Conservation (phyloP, 2,329 filamentous ascomycete genomes). For the Tolypocladium capitatum region DNA sequence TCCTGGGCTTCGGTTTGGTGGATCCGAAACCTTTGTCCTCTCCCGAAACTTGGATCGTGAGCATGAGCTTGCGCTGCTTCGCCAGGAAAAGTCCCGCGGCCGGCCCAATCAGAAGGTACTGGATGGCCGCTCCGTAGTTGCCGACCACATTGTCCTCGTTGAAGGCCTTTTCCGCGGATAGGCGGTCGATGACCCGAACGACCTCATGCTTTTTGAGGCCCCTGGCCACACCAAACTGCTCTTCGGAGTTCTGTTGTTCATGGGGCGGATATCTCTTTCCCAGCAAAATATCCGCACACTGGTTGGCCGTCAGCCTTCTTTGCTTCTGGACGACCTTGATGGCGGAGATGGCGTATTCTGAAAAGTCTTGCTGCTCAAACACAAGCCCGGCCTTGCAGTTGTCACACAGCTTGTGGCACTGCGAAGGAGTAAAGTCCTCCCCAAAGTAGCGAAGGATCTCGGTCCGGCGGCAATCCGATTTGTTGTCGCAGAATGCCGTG, state of each 20-base stretch:
- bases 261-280: conserved; percentile 52
- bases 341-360: conserved; percentile 56
- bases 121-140: conserved; percentile 51
- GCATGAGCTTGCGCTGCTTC: conserved; percentile 31
- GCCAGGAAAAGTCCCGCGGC: conserved; percentile 28
- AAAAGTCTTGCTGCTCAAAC: conserved; percentile 67
- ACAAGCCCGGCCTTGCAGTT: conserved; percentile 66
- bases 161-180: conserved; percentile 63
- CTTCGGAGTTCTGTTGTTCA: conserved; percentile 36
- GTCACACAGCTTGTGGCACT: conserved; percentile 71
- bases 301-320: conserved; percentile 54
- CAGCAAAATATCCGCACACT: conserved; percentile 74
- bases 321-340: conserved; percentile 54
- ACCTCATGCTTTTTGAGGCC: conserved; percentile 61
- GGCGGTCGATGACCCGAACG: conserved; percentile 68
- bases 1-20: conserved; percentile 18
- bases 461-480: conserved; percentile 71
- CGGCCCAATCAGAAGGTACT: conserved; percentile 49
- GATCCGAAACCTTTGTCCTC: conserved; percentile 15
- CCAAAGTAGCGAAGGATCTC: conserved; percentile 92
- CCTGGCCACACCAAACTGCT: conserved; percentile 55
- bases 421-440: conserved; percentile 59
- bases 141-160: conserved; percentile 47
- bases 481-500: conserved; percentile 79
- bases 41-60: conserved; percentile 26